Conservation (phyloP, 208 protist genomes). For the Acanthamoeba sp. region DNA sequence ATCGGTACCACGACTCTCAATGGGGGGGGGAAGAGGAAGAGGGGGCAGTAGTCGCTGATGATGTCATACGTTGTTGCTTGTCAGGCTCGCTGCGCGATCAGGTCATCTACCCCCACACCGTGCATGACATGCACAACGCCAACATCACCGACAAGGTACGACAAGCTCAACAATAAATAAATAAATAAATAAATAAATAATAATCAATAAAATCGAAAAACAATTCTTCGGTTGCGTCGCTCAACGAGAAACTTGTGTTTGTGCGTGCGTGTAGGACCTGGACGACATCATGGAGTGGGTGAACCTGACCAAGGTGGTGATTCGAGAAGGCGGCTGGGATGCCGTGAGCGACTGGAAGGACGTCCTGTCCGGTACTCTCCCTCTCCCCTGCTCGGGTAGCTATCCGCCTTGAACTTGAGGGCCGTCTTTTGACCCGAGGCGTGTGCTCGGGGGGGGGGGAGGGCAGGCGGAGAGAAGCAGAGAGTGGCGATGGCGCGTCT, state of each 20-base stretch:
- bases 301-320: slow-evolving; percentile 75
- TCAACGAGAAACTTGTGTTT: no score
- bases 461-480: slow-evolving; percentile 84
- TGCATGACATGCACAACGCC: slow-evolving; percentile 45
- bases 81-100: slow-evolving; percentile 68
- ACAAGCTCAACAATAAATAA: neutral
- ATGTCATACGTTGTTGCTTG: neutral
- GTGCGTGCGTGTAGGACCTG: slow-evolving; percentile 70
- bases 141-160: slow-evolving; percentile 26
- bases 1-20: no score
- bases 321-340: slow-evolving; percentile 81
- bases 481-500: slow-evolving; percentile 73
- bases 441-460: neutral
- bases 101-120: slow-evolving; percentile 79
- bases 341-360: slow-evolving; percentile 86
- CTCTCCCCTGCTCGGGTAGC: no score
- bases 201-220: neutral
- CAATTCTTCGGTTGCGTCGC: neutral
- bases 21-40: no score
- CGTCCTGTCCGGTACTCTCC: slow-evolving; percentile 77
- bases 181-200: neutral
- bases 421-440: neutral
- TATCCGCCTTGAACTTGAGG: neutral
- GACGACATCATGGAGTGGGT: slow-evolving; percentile 70
- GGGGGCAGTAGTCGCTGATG: no score